phyloP scores from a whole-genome alignment of 306 rosid species.

The Vicia faba region DNA sequence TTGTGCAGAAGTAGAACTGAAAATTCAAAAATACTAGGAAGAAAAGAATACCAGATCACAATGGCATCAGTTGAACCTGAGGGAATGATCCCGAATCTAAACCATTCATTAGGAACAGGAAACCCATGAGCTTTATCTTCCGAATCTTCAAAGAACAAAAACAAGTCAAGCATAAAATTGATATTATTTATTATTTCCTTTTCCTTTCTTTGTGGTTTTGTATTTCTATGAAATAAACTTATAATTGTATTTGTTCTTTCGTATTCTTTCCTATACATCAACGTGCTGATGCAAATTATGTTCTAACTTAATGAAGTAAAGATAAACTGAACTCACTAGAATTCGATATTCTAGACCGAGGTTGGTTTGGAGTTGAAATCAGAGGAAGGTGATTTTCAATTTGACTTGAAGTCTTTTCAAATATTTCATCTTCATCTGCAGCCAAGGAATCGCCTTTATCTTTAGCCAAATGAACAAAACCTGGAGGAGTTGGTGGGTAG shows the following conservation, averaged over 20 bases:
- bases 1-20: slow-evolving; percentile 14
- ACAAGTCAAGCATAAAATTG: slow-evolving; percentile 30
- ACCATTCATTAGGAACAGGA: slow-evolving; percentile 56
- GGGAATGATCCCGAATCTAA: slow-evolving; percentile 93
- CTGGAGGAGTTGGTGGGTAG: slow-evolving; percentile 79
- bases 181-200: too few relatives aligned
- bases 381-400: slow-evolving; percentile 64
- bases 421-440: slow-evolving; percentile 47
- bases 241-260: too few relatives aligned
- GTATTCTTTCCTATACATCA: too few relatives aligned
- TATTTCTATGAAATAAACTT: too few relatives aligned
- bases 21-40: slow-evolving; percentile 29
- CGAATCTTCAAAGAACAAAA: slow-evolving; percentile 48
- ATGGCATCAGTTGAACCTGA: slow-evolving; percentile 97
- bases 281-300: too few relatives aligned
- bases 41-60: slow-evolving; percentile 76
- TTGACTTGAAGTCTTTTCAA: slow-evolving; percentile 44
- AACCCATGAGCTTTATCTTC: slow-evolving; percentile 60
- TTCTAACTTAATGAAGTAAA: slow-evolving; percentile 29
- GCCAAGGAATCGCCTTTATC: slow-evolving; percentile 43
- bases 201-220: too few relatives aligned
- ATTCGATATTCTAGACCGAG: slow-evolving; percentile 42
- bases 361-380: slow-evolving; percentile 49
- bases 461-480: slow-evolving; percentile 49
- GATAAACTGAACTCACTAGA: slow-evolving; percentile 53